phyloP scores from a whole-genome alignment of 2,329 filamentous ascomycete species.

The Dactylellina drechsleri region DNA sequence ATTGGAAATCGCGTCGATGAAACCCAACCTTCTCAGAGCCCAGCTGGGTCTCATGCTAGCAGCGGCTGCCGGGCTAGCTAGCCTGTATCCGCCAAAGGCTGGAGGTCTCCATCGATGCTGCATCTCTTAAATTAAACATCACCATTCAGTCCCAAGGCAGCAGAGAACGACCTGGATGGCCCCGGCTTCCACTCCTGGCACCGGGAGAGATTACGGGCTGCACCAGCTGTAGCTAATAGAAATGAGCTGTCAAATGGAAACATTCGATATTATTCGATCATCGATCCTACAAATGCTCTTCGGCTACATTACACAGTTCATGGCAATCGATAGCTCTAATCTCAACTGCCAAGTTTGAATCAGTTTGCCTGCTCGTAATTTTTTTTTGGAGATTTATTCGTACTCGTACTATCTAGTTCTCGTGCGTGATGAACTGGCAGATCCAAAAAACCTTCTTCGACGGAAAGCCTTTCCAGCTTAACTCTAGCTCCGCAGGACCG shows the following conservation, averaged over 20 bases:
- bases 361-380: too few species aligned
- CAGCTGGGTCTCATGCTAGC: conserved; percentile 29
- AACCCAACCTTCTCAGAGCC: conserved; percentile 3
- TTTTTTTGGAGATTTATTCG: too few species aligned
- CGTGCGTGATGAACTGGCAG: conserved; percentile 2
- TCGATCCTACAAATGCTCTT: neutral
- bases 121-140: conserved; percentile 44
- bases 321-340: neutral
- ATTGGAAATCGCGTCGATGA: conserved; percentile 19
- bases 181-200: neutral
- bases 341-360: too few species aligned
- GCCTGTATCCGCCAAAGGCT: conserved; percentile 39
- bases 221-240: neutral
- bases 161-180: conserved; percentile 29
- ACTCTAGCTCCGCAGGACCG: conserved; percentile 12
- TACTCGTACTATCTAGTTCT: too few species aligned
- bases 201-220: too few species aligned
- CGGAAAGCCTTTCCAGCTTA: conserved; percentile 27
- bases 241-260: neutral
- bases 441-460: conserved; percentile 29
- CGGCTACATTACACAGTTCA: conserved; percentile 12
- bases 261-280: conserved; percentile 6
- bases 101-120: conserved; percentile 11
- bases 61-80: conserved; percentile 40
- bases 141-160: conserved; percentile 36